A percentile compares a stretch with the other conserved stretches of the same genome.
Conservation (phyloP, 129 eudicot genomes). For the Chrysanthemum lavandulifolium region DNA sequence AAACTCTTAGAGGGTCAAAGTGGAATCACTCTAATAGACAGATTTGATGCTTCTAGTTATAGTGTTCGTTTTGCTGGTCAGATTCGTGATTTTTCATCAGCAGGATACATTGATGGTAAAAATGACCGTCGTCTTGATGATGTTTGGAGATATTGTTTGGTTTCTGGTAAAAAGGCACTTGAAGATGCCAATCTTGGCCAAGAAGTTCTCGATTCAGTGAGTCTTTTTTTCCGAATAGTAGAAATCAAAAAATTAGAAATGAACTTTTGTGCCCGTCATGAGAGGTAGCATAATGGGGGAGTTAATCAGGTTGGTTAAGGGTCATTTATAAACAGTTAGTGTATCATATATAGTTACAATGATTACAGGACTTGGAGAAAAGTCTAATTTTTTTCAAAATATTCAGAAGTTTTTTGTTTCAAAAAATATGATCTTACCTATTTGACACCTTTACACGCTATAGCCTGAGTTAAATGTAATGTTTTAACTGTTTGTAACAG, state of each 20-base stretch:
- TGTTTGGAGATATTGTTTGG: conserved; percentile 75
- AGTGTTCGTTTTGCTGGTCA: conserved; percentile 63
- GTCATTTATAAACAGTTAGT: too few species aligned
- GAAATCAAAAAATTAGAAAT: background rate
- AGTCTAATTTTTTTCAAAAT: too few species aligned
- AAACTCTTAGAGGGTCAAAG: conserved; percentile 68
- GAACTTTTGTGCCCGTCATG: background rate
- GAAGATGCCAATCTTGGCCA: conserved; percentile 66
- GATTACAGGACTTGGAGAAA: too few species aligned
- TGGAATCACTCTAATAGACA: conserved; percentile 57
- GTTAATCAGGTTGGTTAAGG: too few species aligned
- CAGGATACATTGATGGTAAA: conserved; percentile 78
- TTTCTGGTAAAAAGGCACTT: conserved; percentile 73
- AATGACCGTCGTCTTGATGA: conserved; percentile 75
- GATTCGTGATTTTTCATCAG: conserved; percentile 65
- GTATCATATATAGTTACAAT: too few species aligned
- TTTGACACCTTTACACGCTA: background rate
- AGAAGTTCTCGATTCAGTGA: conserved; percentile 59
- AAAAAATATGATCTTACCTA: too few species aligned
- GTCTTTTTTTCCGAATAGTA: conserved; percentile 12
- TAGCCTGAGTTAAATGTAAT: background rate
- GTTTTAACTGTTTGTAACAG: conserved; percentile 34
- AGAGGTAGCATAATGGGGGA: too few species aligned
- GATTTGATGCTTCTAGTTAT: conserved; percentile 60
- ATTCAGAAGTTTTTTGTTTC: too few species aligned